Evolutionary conservation across 805 yeast genomes (phyloP).

Genomic region (Ogataea henricii): DNA sequence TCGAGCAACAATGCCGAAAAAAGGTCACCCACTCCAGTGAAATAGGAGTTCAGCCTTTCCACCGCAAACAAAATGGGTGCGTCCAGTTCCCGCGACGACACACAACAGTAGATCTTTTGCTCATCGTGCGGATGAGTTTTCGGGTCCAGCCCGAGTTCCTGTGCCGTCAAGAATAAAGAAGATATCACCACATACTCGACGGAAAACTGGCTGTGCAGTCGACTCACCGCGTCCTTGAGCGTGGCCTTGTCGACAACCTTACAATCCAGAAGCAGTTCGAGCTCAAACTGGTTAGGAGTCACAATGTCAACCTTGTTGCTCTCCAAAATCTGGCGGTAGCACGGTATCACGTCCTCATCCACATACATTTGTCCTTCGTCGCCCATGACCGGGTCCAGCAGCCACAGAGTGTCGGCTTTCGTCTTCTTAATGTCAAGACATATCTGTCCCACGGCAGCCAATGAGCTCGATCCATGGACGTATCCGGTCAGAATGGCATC

Average conservation of each 20-base stretch:
- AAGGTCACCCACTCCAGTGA: constrained; percentile 94
- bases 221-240: constrained; percentile 48
- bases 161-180: constrained; percentile 42
- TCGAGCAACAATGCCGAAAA: constrained; percentile 80
- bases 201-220: constrained; percentile 48
- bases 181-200: constrained; percentile 69
- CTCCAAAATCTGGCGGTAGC: constrained; percentile 49
- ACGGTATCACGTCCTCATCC: constrained; percentile 57
- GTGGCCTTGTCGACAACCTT: constrained; percentile 42
- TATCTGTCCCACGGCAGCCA: constrained; percentile 43
- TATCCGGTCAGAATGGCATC: constrained; percentile 68
- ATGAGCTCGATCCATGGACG: constrained; percentile 57
- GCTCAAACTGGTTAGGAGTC: constrained; percentile 91
- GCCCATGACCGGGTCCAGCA: constrained; percentile 81
- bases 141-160: constrained; percentile 19
- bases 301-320: constrained; percentile 61
- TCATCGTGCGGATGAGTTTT: constrained; percentile 2
- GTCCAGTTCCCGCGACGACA: constrained; percentile 37
- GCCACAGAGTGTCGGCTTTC: constrained; percentile 46
- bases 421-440: constrained; percentile 37
- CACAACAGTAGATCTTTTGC: constrained; percentile 43
- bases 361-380: constrained; percentile 75
- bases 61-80: constrained; percentile 44
- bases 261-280: constrained; percentile 57
- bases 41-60: constrained; percentile 72